Evolutionary conservation across 2,329 filamentous ascomycete species (phyloP).

Genomic region (Fusarium sp.): DNA sequence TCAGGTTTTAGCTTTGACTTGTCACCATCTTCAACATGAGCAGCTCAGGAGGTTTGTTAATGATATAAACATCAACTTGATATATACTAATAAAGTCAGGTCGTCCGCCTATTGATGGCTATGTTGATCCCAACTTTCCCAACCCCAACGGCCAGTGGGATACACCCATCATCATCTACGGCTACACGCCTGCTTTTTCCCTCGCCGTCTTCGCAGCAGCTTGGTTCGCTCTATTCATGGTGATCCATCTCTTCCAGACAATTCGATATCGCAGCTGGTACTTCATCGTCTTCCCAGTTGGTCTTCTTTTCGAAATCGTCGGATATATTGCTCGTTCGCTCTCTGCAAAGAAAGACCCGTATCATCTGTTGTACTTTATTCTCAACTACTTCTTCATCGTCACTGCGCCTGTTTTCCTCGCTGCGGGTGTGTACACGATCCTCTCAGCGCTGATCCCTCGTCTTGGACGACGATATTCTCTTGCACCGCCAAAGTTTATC

Average conservation of each 20-base stretch:
- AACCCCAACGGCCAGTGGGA: slow-evolving; percentile 60
- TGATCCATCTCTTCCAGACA: slow-evolving; percentile 54
- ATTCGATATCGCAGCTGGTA: slow-evolving; percentile 58
- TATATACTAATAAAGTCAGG: slow-evolving; percentile 5
- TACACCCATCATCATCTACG: slow-evolving; percentile 63
- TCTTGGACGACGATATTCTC: slow-evolving; percentile 57
- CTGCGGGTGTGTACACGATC: slow-evolving; percentile 67
- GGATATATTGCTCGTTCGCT: slow-evolving; percentile 63
- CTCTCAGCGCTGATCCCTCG: slow-evolving; percentile 63
- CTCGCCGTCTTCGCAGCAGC: slow-evolving; percentile 58
- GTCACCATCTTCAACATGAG: slow-evolving; percentile 32
- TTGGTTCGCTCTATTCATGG: slow-evolving; percentile 58
- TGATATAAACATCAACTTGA: too few relatives aligned
- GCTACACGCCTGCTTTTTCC: slow-evolving; percentile 61
- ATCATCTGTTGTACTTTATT: slow-evolving; percentile 67
- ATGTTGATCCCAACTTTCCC: slow-evolving; percentile 65
- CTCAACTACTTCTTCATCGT: slow-evolving; percentile 73
- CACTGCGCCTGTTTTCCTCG: slow-evolving; percentile 68
- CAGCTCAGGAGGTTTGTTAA: slow-evolving; percentile 25
- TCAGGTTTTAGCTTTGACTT: slow-evolving; percentile 31
- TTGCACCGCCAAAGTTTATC: slow-evolving; percentile 60
- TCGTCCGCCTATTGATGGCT: slow-evolving; percentile 50
- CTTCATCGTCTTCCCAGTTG: slow-evolving; percentile 60
- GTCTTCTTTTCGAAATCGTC: slow-evolving; percentile 61
- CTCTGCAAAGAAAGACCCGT: slow-evolving; percentile 63